Percentiles rank a stretch among this genome's conserved stretches.
Conservation (phyloP, 75 land plant species). For the Selaginella moellendorffii region DNA sequence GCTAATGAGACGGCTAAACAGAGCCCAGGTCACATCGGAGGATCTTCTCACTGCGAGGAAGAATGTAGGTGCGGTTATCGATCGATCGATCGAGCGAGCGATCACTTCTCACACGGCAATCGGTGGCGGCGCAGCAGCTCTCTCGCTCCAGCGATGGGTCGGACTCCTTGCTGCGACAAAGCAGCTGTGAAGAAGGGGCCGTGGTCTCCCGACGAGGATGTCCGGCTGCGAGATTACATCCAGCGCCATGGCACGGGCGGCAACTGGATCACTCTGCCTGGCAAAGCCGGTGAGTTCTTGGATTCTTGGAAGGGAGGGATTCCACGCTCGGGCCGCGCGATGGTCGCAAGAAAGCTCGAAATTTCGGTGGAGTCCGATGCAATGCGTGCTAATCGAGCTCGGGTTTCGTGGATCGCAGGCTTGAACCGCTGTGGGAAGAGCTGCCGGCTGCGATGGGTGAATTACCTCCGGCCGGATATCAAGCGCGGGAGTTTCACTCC, state of each 20-base stretch:
- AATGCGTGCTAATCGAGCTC: background rate
- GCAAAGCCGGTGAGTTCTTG: slow-evolving; percentile 30
- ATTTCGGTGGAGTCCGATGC: no score
- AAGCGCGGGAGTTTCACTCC: slow-evolving; percentile 50
- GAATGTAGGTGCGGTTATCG: no score
- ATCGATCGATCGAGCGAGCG: no score
- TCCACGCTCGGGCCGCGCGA: no score
- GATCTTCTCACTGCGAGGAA: no score
- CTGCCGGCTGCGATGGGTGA: slow-evolving; percentile 54
- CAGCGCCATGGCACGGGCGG: slow-evolving; percentile 46
- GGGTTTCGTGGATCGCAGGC: slow-evolving; percentile 18
- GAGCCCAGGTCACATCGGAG: no score
- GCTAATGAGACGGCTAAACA: no score
- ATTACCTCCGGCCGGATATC: slow-evolving; percentile 51
- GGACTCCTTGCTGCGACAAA: slow-evolving; percentile 54
- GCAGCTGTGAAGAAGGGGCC: slow-evolving; percentile 56
- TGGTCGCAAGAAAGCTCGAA: no score
- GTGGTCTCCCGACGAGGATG: slow-evolving; percentile 61
- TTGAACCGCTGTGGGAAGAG: slow-evolving; percentile 52
- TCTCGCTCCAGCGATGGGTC: slow-evolving; percentile 38
- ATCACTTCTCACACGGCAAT: no score
- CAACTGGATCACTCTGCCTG: slow-evolving; percentile 38
- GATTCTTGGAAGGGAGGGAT: no score
- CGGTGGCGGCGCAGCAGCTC: no score
- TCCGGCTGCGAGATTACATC: slow-evolving; percentile 31